Percentiles rank a stretch among this genome's conserved stretches.
phyloP scores from a whole-genome alignment of 2,329 filamentous ascomycete species.

The Grosmannia penicillata region DNA sequence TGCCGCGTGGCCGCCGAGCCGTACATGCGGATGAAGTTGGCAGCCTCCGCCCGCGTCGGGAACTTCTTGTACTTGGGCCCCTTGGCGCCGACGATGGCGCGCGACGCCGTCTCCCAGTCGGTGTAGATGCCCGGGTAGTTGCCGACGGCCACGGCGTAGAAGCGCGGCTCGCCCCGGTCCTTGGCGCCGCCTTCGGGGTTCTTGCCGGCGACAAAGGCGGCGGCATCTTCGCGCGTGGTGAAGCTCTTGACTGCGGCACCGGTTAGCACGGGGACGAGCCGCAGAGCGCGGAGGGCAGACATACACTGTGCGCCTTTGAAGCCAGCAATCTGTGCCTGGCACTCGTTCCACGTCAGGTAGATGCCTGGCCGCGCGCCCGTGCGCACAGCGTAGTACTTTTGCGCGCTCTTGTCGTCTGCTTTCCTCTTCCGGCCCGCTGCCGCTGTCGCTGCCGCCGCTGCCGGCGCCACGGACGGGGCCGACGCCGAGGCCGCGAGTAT shows the following conservation, averaged over 20 bases:
- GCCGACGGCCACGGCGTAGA: constrained; percentile 49
- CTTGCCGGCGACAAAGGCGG: constrained; percentile 56
- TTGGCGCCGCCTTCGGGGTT: constrained; percentile 24
- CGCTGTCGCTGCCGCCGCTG: background rate
- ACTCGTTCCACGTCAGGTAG: constrained; percentile 47
- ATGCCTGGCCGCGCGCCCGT: constrained; percentile 42
- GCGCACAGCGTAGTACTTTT: constrained; percentile 50
- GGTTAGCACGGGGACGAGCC: background rate
- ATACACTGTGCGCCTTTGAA: constrained; percentile 53
- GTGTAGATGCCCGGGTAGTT: constrained; percentile 42
- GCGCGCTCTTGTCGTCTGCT: constrained; percentile 23
- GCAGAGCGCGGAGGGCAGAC: constrained; percentile 18
- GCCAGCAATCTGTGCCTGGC: constrained; percentile 43
- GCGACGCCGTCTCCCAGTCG: constrained; percentile 53
- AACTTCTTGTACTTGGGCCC: constrained; percentile 59
- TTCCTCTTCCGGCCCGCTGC: constrained; percentile 30
- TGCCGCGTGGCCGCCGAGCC: constrained; percentile 29
- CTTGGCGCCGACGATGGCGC: constrained; percentile 60
- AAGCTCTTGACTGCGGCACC: constrained; percentile 49
- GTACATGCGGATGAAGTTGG: constrained; percentile 51
- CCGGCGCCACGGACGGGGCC: too few species aligned
- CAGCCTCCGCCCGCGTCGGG: constrained; percentile 52
- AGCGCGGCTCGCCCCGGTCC: constrained; percentile 26
- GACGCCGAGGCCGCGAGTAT: background rate
- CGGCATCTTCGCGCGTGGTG: constrained; percentile 55